phyloP scores from a whole-genome alignment of 2,329 filamentous ascomycete species.

The Epichloe typhina region DNA sequence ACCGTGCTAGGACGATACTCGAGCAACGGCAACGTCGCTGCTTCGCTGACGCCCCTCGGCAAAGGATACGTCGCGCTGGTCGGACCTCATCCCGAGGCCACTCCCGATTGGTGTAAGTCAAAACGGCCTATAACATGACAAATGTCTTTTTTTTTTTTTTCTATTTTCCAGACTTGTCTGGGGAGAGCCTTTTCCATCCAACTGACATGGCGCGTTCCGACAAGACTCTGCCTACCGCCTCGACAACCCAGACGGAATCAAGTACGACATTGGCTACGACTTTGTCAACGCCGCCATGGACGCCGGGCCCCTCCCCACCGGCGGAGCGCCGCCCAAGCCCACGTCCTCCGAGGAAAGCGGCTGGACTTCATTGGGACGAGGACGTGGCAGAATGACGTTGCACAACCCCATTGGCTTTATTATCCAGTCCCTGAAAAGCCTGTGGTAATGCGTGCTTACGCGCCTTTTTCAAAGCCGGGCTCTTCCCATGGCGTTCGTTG shows the following conservation, averaged over 20 bases:
- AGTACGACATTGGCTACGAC: constrained; percentile 11
- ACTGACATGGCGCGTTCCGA: background rate
- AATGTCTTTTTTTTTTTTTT: no score
- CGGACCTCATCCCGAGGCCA: no score
- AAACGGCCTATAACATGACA: background rate
- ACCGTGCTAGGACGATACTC: no score
- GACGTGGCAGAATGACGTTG: constrained; percentile 2
- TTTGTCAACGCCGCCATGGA: constrained; percentile 12
- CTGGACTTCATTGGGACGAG: background rate
- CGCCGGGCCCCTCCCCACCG: background rate
- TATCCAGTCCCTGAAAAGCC: background rate
- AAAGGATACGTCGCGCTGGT: no score
- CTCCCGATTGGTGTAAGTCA: no score
- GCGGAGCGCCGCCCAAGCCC: background rate
- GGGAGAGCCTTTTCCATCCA: no score
- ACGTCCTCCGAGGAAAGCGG: constrained; percentile 1
- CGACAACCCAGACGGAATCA: constrained; percentile 12
- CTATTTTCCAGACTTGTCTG: no score
- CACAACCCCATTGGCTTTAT: constrained; percentile 1
- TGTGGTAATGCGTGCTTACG: no score
- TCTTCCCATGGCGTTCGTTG: no score
- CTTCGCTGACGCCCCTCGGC: no score
- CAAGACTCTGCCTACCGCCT: constrained; percentile 6
- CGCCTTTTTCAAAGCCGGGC: no score
- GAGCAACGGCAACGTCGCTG: no score